These are phyloP conservation scores for Globisporangium middletonii DNA, from an alignment of 352 stramenopile genomes.

Conservation along the genomic window DNA sequence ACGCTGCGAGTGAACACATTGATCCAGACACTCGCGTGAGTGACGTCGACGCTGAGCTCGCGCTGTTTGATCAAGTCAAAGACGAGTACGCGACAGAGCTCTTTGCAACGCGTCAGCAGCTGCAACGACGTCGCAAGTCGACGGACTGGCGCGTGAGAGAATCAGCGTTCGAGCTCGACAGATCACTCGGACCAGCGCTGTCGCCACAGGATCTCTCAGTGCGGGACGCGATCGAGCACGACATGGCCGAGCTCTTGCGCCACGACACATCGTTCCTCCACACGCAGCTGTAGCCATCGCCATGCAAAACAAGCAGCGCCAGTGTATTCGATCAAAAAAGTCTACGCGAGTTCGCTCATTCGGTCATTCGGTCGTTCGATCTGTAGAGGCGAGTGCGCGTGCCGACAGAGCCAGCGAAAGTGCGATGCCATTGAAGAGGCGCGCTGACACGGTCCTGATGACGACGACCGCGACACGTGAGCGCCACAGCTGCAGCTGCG, in stretches of 20 bases:
- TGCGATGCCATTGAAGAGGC: no score
- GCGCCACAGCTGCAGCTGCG: neutral
- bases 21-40: neutral
- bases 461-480: neutral
- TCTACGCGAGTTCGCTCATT: no score
- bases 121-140: neutral
- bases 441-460: neutral
- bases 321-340: neutral
- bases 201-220: conserved; percentile 16
- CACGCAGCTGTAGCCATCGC: neutral
- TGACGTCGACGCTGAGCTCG: conserved; percentile 12
- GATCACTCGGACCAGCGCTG: neutral
- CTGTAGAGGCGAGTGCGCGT: no score
- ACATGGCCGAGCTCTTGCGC: conserved; percentile 29
- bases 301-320: neutral
- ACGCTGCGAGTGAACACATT: neutral
- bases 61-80: conserved; percentile 18
- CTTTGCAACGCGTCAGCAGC: conserved; percentile 6
- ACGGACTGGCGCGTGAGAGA: neutral
- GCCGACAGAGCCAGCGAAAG: no score
- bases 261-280: conserved; percentile 15
- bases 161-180: neutral
- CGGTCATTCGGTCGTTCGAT: no score
- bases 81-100: conserved; percentile 26
- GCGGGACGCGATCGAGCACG: conserved; percentile 28